Conservation (phyloP, 352 stramenopile genomes). For the Labyrinthula sp. region DNA sequence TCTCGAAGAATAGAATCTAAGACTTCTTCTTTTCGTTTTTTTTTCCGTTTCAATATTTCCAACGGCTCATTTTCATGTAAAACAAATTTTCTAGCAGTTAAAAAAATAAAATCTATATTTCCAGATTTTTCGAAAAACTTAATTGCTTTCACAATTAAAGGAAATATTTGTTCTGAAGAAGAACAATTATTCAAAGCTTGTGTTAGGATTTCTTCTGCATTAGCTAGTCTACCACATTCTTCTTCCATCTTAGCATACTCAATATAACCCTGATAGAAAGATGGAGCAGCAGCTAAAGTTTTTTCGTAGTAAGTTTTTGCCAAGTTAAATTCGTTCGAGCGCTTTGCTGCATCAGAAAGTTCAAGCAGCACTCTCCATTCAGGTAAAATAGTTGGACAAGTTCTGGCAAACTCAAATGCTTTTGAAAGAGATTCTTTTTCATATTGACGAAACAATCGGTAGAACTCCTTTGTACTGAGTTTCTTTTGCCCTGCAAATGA, state of each 20-base stretch:
- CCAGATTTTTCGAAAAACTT: constrained; percentile 52
- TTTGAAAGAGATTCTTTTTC: constrained; percentile 37
- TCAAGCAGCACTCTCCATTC: constrained; percentile 51
- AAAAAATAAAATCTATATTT: too few species aligned
- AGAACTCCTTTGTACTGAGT: constrained; percentile 52
- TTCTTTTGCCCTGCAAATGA: too few species aligned
- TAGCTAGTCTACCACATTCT: constrained; percentile 48
- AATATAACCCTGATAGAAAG: constrained; percentile 47
- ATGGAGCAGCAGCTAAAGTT: constrained; percentile 16
- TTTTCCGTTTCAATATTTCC: too few species aligned
- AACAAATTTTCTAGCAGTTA: too few species aligned
- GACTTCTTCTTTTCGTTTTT: too few species aligned
- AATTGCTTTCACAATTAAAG: constrained; percentile 45
- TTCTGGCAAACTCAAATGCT: constrained; percentile 39
- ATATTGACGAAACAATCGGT: constrained; percentile 38
- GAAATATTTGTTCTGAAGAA: constrained; percentile 45
- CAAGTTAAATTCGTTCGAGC: constrained; percentile 46
- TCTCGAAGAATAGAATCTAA: too few species aligned
- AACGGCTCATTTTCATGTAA: too few species aligned
- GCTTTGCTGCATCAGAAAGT: constrained; percentile 50
- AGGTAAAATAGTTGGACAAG: constrained; percentile 17
- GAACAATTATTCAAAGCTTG: constrained; percentile 46
- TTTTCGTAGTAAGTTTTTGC: constrained; percentile 42
- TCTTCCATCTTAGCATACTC: constrained; percentile 66
- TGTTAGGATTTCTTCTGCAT: constrained; percentile 45